Conservation (phyloP, 2,329 filamentous ascomycete genomes). For the Cordyceps tenuipes region DNA sequence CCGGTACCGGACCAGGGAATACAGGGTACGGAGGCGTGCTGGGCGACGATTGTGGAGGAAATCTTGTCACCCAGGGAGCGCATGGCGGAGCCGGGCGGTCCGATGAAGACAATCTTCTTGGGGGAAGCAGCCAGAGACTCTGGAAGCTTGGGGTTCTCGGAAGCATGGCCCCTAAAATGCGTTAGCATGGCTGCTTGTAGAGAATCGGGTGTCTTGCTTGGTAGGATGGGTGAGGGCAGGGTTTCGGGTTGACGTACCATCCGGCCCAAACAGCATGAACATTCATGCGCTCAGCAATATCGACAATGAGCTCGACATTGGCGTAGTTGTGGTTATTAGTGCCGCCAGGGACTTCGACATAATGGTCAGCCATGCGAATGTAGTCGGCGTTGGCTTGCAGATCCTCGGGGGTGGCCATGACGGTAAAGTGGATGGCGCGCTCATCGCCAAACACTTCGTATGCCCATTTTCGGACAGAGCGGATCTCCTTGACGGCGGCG, state of each 20-base stretch:
- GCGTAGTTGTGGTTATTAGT: slow-evolving; percentile 99
- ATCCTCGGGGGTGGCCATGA: slow-evolving; percentile 99
- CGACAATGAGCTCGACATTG: slow-evolving; percentile 98
- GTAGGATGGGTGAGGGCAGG: too few relatives aligned
- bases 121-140: slow-evolving; percentile 92
- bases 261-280: slow-evolving; percentile 98
- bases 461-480: slow-evolving; percentile 99
- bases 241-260: slow-evolving; percentile 55
- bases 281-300: slow-evolving; percentile 96
- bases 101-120: slow-evolving; percentile 99
- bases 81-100: slow-evolving; percentile 96
- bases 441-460: slow-evolving; percentile 99
- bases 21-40: slow-evolving; percentile 91
- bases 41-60: slow-evolving; percentile 96
- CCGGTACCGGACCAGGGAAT: slow-evolving; percentile 99
- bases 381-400: slow-evolving; percentile 96
- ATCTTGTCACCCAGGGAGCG: slow-evolving; percentile 99
- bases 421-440: slow-evolving; percentile 95
- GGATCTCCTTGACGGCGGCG: slow-evolving; percentile 97
- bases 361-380: slow-evolving; percentile 99
- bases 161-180: slow-evolving; percentile 74
- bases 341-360: slow-evolving; percentile 95
- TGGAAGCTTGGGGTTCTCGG: slow-evolving; percentile 95
- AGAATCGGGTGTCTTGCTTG: not conserved
- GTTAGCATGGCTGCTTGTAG: not conserved